Conservation (phyloP, 108 stramenopile genomes). For the Nitzschia palea region DNA sequence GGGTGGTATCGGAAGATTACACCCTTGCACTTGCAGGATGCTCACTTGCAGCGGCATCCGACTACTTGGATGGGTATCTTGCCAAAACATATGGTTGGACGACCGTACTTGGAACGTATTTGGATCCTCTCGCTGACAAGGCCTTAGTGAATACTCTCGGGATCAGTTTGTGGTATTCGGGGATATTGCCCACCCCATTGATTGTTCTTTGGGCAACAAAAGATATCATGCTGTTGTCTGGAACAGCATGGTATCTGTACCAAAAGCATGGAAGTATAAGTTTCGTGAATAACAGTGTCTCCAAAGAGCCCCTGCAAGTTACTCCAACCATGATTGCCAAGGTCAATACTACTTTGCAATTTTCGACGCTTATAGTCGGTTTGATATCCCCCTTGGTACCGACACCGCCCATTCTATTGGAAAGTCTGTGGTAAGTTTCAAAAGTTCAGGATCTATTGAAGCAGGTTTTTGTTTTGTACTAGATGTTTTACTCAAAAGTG, state of each 20-base stretch:
- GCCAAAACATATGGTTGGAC: conserved; percentile 61
- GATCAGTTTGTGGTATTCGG: conserved; percentile 61
- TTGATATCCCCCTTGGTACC: conserved; percentile 27
- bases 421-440: conserved; percentile 19
- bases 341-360: conserved; percentile 79
- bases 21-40: conserved; percentile 43
- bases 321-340: conserved; percentile 71
- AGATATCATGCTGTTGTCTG: conserved; percentile 28
- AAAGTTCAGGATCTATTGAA: too few relatives aligned
- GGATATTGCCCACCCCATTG: conserved; percentile 58
- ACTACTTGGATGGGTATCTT: conserved; percentile 81
- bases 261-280: conserved; percentile 31
- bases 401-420: conserved; percentile 13
- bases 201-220: conserved; percentile 70
- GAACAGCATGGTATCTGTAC: conserved; percentile 51
- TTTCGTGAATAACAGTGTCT: conserved; percentile 25
- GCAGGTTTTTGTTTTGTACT: too few relatives aligned
- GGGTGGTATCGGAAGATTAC: conserved; percentile 57
- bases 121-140: conserved; percentile 89
- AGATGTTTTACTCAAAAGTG: too few relatives aligned
- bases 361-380: conserved; percentile 44
- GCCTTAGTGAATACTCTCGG: conserved; percentile 56
- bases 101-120: conserved; percentile 79
- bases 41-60: conserved; percentile 61
- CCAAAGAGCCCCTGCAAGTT: conserved; percentile 57